Base-by-base conservation (phyloP, 139 green algal genomes). In the Coccomyxa sp. region DNA sequence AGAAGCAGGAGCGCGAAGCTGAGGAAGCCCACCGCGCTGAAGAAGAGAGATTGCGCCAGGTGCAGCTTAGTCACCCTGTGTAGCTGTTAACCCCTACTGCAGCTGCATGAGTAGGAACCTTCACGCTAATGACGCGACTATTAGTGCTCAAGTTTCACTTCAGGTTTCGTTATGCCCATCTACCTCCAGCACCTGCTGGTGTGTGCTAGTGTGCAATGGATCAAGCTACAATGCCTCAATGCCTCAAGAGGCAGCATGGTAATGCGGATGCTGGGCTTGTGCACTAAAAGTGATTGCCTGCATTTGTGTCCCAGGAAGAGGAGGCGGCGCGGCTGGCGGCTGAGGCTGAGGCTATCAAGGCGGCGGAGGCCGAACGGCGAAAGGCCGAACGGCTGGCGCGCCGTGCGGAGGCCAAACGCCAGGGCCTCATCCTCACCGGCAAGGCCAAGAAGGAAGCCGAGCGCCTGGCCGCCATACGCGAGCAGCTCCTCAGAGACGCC, bases 361-460 rank as follows among this genome's bases (percentile, higher is more conserved):
- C 87, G 58, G 95, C 97, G 88, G 95, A 96, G 66, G 81, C 81
- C 31, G 90, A 91, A 85, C 60, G 78, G 67, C 77, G 88, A 67
- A 95, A 95, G 86, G 89, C 86, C 58, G 88, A 90, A 86, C 79
- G 92, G 81, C 58, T 68, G 45, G 89, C 91, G 81, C 79, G 88
- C 18, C 74, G 85, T 0, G 88, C 92, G 91, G 88, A 97, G 88
- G 87, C 98, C 18, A 98, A 96, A 85, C 90, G 90, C 58, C 89
- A 96, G 87, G 95, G 95, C 74, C 95, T 96, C 88, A 89, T 98
- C 84, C 90, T 98, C 32, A 97, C 91, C 14, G 94, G 92, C 85
- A 98, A 98, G 88, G 91, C 93, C 84, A 99, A 98, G 93, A 93
- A 93, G 75, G 95, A 99, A 88, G 92, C 93, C 27, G 91, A 96